Percentiles rank a stretch among this genome's conserved stretches.
Evolutionary conservation across 176 grass and related monocot genomes (phyloP).

Genomic region (Saccharum spontaneum): DNA sequence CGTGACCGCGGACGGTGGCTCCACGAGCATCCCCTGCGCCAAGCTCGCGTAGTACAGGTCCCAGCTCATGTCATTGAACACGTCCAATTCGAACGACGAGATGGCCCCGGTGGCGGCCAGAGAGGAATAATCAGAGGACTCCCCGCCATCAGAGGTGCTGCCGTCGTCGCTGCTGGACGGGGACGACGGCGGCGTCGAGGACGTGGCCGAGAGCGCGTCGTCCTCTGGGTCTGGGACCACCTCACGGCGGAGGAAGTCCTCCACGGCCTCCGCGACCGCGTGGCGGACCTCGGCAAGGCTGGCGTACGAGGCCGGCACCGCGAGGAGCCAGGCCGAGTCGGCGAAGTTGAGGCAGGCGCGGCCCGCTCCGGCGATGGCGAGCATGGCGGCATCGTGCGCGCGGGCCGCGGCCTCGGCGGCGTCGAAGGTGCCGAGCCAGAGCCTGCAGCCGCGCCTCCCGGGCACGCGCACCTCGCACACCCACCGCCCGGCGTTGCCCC

Average conservation of each 20-base stretch:
- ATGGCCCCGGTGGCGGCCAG: background rate
- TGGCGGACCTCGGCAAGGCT: slow-evolving; percentile 20
- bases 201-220: background rate
- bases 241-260: slow-evolving; percentile 5
- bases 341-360: slow-evolving; percentile 24
- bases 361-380: slow-evolving; percentile 28
- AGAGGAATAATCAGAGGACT: slow-evolving; percentile 21
- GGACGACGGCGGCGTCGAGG: background rate
- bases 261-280: slow-evolving; percentile 28
- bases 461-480: slow-evolving; percentile 47
- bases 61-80: slow-evolving; percentile 52
- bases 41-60: slow-evolving; percentile 71
- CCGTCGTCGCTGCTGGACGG: background rate
- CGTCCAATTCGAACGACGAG: slow-evolving; percentile 26
- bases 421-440: slow-evolving; percentile 84
- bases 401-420: slow-evolving; percentile 56
- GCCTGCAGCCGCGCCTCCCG: slow-evolving; percentile 21
- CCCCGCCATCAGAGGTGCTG: background rate
- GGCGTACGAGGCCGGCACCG: slow-evolving; percentile 3
- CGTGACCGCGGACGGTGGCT: background rate
- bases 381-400: slow-evolving; percentile 53
- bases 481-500: slow-evolving; percentile 36
- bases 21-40: slow-evolving; percentile 59
- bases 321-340: slow-evolving; percentile 6
- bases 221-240: background rate